phyloP scores from a whole-genome alignment of 2,329 filamentous ascomycete genomes.

The Stachybotrys echinatus region DNA sequence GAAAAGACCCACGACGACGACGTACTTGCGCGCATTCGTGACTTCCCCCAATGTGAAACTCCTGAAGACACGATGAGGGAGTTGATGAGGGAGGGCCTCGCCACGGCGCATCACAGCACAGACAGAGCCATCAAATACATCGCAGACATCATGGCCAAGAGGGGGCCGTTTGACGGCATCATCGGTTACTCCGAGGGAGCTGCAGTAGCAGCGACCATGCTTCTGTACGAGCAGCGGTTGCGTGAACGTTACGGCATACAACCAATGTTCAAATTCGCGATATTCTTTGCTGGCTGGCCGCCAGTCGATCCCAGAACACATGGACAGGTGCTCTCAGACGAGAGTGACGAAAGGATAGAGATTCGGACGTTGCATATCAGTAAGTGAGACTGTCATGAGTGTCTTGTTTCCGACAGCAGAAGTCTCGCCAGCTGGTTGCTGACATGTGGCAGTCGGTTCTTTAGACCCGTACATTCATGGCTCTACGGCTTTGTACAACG shows the following conservation, averaged over 20 bases:
- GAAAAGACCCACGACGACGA: slow-evolving; percentile 29
- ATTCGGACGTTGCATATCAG: slow-evolving; percentile 45
- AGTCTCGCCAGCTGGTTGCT: no score
- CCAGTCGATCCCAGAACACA: slow-evolving; percentile 35
- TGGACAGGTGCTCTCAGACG: slow-evolving; percentile 41
- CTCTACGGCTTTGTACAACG: slow-evolving; percentile 55
- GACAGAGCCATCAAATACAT: slow-evolving; percentile 7
- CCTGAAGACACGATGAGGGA: slow-evolving; percentile 52
- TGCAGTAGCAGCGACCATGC: slow-evolving; percentile 45
- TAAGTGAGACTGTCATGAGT: not conserved
- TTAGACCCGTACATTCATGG: slow-evolving; percentile 57
- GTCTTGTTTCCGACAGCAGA: no score
- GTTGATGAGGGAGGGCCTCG: slow-evolving; percentile 29
- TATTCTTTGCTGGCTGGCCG: slow-evolving; percentile 51
- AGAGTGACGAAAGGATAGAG: slow-evolving; percentile 42
- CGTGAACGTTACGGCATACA: slow-evolving; percentile 20
- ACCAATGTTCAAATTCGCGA: slow-evolving; percentile 38
- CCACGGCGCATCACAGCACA: not conserved
- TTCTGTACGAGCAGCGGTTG: slow-evolving; percentile 44
- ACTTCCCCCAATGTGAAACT: slow-evolving; percentile 46
- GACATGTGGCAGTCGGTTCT: slow-evolving; percentile 33
- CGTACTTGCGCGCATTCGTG: slow-evolving; percentile 45
- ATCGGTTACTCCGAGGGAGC: slow-evolving; percentile 59
- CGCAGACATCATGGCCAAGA: not conserved
- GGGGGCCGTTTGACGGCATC: slow-evolving; percentile 30